Evolutionary conservation across 1,139 yeast genomes (phyloP).

Genomic region (Pneumocystis jirovecii): DNA sequence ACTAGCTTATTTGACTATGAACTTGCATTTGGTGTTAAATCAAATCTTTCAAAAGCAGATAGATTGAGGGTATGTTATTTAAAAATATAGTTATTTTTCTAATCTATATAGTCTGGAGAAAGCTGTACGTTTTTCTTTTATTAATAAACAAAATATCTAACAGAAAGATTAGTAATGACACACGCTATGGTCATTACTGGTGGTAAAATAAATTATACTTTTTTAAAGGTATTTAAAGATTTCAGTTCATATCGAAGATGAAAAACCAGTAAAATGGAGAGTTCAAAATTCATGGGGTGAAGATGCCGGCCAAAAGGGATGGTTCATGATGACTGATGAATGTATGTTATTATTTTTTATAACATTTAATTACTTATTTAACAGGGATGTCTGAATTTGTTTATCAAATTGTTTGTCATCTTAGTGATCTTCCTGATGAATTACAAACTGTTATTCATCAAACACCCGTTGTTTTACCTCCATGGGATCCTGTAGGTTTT

Average conservation of each 20-base stretch:
- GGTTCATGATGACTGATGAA: conserved; percentile 46
- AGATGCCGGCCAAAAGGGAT: conserved; percentile 45
- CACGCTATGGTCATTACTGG: conserved; percentile 59
- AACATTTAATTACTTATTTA: background rate
- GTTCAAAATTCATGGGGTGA: conserved; percentile 61
- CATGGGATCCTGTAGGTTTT: conserved; percentile 37
- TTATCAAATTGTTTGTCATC: conserved; percentile 45
- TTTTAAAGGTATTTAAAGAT: background rate
- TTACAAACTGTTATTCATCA: conserved; percentile 34
- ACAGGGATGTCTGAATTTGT: conserved; percentile 49
- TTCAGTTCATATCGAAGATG: conserved; percentile 35
- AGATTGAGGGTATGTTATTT: background rate
- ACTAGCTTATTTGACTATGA: conserved; percentile 40
- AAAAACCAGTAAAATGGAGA: conserved; percentile 49
- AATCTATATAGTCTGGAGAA: conserved; percentile 28
- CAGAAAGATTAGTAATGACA: conserved; percentile 46
- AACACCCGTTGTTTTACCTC: conserved; percentile 41
- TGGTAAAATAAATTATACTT: background rate
- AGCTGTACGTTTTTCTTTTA: conserved; percentile 33
- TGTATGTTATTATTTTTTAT: conserved; percentile 16
- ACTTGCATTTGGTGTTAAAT: conserved; percentile 34
- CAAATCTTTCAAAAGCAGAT: background rate
- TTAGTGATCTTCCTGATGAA: conserved; percentile 33
- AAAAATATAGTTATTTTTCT: background rate
- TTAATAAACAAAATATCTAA: conserved; percentile 19